These are phyloP conservation scores for Hordeum marinum DNA, from an alignment of 176 grass and related monocot genomes.

Conservation along the genomic window DNA sequence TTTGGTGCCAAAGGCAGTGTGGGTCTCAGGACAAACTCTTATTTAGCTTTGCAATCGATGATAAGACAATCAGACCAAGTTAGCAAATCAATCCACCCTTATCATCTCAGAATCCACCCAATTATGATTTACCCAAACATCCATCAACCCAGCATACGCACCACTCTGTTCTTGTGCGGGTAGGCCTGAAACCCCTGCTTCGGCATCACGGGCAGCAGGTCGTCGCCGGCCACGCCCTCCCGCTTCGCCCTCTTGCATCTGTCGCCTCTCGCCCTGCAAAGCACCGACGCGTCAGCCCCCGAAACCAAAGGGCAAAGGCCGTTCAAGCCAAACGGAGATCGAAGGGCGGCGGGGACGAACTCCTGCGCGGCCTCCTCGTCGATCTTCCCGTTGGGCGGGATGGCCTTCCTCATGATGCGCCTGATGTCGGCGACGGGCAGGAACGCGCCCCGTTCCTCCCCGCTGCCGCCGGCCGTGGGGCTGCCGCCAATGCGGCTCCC, in stretches of 20 bases:
- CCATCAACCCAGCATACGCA: background rate
- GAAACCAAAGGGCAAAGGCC: background rate
- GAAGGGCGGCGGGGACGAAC: slow-evolving; percentile 47
- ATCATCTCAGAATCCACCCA: background rate
- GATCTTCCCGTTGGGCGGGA: slow-evolving; percentile 57
- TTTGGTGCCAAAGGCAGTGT: background rate
- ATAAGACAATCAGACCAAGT: too few species aligned
- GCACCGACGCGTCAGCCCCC: slow-evolving; percentile 1
- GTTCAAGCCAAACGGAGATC: background rate
- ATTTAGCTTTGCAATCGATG: too few species aligned
- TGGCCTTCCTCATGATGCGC: slow-evolving; percentile 74
- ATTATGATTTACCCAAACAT: too few species aligned
- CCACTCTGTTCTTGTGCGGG: slow-evolving; percentile 73
- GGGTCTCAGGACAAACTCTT: too few species aligned
- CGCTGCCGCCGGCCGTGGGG: slow-evolving; percentile 21
- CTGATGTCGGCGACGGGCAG: slow-evolving; percentile 62
- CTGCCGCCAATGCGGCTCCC: slow-evolving; percentile 40
- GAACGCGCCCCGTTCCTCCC: slow-evolving; percentile 53
- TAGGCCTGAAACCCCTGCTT: slow-evolving; percentile 60
- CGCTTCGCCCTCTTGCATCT: slow-evolving; percentile 60
- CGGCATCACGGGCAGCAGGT: slow-evolving; percentile 63
- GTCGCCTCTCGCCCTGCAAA: slow-evolving; percentile 52
- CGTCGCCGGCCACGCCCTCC: slow-evolving; percentile 58
- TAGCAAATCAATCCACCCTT: background rate
- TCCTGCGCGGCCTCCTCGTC: slow-evolving; percentile 67